A percentile compares a stretch with the other conserved stretches of the same genome.
Evolutionary conservation across 2,329 filamentous ascomycete genomes (phyloP).

Genomic region (Aureobasidium subglaciale): DNA sequence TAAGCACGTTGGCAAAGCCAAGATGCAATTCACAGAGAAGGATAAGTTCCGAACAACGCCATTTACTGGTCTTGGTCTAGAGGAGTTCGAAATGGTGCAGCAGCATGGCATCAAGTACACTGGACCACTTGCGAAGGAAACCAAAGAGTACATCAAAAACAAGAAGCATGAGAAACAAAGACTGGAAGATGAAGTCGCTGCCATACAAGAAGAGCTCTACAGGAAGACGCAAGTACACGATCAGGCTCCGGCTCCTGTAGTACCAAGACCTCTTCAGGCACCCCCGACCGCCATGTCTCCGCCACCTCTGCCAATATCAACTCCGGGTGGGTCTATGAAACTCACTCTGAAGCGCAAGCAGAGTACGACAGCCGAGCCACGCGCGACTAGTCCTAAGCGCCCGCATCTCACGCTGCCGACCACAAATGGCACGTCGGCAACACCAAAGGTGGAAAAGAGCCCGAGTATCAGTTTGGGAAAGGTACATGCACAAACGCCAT

Average conservation of each 20-base stretch:
- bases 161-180: constrained; percentile 13
- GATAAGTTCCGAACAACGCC: constrained; percentile 24
- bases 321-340: constrained; percentile 18
- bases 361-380: constrained; percentile 18
- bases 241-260: background rate
- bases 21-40: constrained; percentile 27
- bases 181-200: background rate
- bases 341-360: constrained; percentile 26
- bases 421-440: constrained; percentile 1
- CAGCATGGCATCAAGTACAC: constrained; percentile 25
- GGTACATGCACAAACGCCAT: constrained; percentile 3
- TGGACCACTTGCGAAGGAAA: constrained; percentile 22
- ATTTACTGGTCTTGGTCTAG: constrained; percentile 22
- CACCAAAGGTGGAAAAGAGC: constrained; percentile 14
- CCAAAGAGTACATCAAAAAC: constrained; percentile 17
- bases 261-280: constrained; percentile 5
- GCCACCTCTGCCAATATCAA: constrained; percentile 16
- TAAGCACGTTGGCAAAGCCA: constrained; percentile 46
- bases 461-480: constrained; percentile 1
- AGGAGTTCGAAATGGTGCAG: constrained; percentile 25
- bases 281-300: constrained; percentile 16
- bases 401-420: constrained; percentile 20
- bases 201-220: constrained; percentile 6
- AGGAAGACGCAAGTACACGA: background rate
- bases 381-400: constrained; percentile 24